Evolutionary conservation across 1,284 basidiomycete genomes (phyloP), one percentile per base, ranked within the genome.

Genomic region (Ganoderma meredithae): DNA sequence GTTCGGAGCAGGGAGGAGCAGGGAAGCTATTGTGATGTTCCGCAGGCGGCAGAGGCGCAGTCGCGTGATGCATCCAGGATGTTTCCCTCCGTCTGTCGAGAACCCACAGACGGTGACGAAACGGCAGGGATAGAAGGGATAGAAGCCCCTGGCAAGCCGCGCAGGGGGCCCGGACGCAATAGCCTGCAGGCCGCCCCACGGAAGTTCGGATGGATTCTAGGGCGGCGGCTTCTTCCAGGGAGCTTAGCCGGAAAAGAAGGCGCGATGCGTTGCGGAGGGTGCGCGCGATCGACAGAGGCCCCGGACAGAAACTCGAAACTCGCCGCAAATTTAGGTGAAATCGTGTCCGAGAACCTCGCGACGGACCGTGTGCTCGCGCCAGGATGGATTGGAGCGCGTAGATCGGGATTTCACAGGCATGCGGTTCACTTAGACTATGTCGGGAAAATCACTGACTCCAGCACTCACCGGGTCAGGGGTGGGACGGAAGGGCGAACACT

Each of bases 141-240:
- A 56, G 62, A 71, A 68, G 60, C 31, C 39, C 27, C 41, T 33
- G 52, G 64, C 60, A 58, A 67, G 65, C 56, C 66, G 61, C 66
- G 61, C 66, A 59, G 47, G 25, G 52, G 15, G 44, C 55, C 15
- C 67, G 64, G 67, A 55, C 53, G 62, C 66, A 68, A 49, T 66
- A 53, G 41, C 36, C 41, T 49, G 43, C 53, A 55, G 41, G 58
- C 60, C 33, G 53, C 41, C 31, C 41, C 19, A 39, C 41, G 56
- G 36, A 56, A 55, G 52, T 53, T 53, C 44, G 49, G 52, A 31
- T 27, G 52, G 52, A 33, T 33, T 55, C 52, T 55, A 27, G 27
- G 27, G 52, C 52, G 52, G 52, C 52, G 27, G 27, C 25, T 43
- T 49, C 39, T 39, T 10, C 27, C 36, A 25, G n/a, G 65, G 65